Base-by-base conservation (phyloP, 441 rosid genomes). In the Erodium moschatum region DNA sequence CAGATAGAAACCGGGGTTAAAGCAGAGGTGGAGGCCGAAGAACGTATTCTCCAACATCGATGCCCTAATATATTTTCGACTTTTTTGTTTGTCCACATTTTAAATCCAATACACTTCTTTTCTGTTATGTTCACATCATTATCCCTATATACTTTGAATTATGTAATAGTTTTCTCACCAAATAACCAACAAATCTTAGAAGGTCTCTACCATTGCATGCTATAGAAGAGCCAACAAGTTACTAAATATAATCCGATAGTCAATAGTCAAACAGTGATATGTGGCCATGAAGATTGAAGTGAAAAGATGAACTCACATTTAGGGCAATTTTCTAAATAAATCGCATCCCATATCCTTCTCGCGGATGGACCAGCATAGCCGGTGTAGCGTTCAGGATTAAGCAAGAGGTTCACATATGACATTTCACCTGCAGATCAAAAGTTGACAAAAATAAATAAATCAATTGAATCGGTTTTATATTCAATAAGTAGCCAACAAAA, bases 271-370 rank as follows among this genome's bases (percentile, higher is more conserved):
- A 0, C 19, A 24, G 40, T 13, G 38, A 18, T 31, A 10, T 7
- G 29, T 7, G 29, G 0, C 19, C 6, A 13, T 64, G 60, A n/a
- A 50, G 35, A 65, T 63, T 64, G 66, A 50, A 60, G 24, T 15
- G 12, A 12, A 27, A 63, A 31, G 16, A 12, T 50, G 20, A 66
- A 73, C 81, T 83, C 74, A 89, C 98, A 85, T 84, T 85, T 87
- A 66, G 94, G 96, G 77, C 98, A 92, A 70, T 92, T 92, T 73
- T 90, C 98, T 4, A 87, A 82, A 80, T 92, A 92, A 70, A 89
- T 62, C 61, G 98, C 94, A 77, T 92, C 98, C 98, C 98, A 92
- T 82, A 92, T 90, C 83, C 97, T 86, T 81, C 94, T 81, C 74
- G 98, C 98, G 50, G 98, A 89, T 42, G 98, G 86, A 70, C 97